These are phyloP conservation scores for Aspergillus eucalypticola DNA, from an alignment of 2,329 filamentous ascomycete genomes.

Conservation along the genomic window DNA sequence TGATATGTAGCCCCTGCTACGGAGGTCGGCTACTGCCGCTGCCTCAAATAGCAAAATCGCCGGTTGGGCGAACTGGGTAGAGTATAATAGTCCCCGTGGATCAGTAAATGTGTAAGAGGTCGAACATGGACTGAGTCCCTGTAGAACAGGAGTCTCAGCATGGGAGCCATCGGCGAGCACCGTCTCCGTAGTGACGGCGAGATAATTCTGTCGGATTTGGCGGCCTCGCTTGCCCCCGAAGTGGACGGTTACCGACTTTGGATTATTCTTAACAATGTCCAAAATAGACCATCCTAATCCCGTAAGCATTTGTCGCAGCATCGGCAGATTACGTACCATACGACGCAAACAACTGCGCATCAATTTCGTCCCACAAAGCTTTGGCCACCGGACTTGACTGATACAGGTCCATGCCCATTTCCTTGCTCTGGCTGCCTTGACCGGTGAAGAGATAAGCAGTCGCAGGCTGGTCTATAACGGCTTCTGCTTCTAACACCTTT, in stretches of 20 bases:
- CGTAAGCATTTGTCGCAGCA: background rate
- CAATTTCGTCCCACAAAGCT: slow-evolving; percentile 92
- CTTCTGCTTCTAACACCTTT: slow-evolving; percentile 87
- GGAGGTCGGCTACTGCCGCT: slow-evolving; percentile 97
- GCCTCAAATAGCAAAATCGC: slow-evolving; percentile 97
- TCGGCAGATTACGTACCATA: slow-evolving; percentile 60
- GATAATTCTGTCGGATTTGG: slow-evolving; percentile 94
- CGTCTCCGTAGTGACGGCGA: slow-evolving; percentile 66
- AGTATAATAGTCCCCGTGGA: slow-evolving; percentile 87
- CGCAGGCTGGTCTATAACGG: slow-evolving; percentile 92
- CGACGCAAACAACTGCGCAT: slow-evolving; percentile 93
- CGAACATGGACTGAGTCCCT: slow-evolving; percentile 71
- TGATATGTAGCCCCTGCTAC: slow-evolving; percentile 87
- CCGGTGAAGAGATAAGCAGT: slow-evolving; percentile 96
- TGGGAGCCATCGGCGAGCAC: slow-evolving; percentile 54
- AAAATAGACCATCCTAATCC: slow-evolving; percentile 74
- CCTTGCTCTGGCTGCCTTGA: slow-evolving; percentile 94
- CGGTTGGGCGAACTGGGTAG: slow-evolving; percentile 95
- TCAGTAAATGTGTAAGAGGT: slow-evolving; percentile 96
- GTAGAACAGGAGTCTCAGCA: slow-evolving; percentile 96
- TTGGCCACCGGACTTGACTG: slow-evolving; percentile 84
- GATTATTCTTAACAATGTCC: slow-evolving; percentile 97
- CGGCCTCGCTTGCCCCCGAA: slow-evolving; percentile 94
- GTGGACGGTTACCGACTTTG: slow-evolving; percentile 93
- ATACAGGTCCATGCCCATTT: slow-evolving; percentile 99